These are phyloP conservation scores for Tephrocybe sp. DNA, from an alignment of 768 basidiomycete genomes.

Conservation along the genomic window DNA sequence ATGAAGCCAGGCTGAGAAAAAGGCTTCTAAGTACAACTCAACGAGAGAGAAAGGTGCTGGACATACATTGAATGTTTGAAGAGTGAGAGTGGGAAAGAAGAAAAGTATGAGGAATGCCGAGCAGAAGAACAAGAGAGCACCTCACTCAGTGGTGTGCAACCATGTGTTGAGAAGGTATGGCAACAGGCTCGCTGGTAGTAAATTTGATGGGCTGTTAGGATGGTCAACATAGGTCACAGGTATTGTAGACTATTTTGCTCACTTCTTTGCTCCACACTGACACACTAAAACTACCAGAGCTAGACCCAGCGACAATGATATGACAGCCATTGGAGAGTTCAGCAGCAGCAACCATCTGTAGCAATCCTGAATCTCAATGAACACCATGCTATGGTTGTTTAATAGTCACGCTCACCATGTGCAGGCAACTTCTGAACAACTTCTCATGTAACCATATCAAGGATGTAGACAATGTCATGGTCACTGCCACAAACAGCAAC, in stretches of 20 bases:
- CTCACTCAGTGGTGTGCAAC: too few relatives aligned
- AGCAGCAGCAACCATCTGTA: not conserved
- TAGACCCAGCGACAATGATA: not conserved
- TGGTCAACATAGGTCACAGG: not conserved
- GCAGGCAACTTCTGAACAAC: not conserved
- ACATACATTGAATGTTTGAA: too few relatives aligned
- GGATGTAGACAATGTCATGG: not conserved
- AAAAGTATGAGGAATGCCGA: too few relatives aligned
- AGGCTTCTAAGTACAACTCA: too few relatives aligned
- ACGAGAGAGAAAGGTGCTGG: too few relatives aligned
- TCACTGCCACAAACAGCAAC: slow-evolving; percentile 14
- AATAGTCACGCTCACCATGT: too few relatives aligned
- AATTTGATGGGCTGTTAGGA: not conserved
- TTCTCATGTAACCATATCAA: not conserved
- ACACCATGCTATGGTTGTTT: too few relatives aligned
- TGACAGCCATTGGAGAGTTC: not conserved
- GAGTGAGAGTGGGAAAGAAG: too few relatives aligned
- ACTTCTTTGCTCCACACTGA: not conserved
- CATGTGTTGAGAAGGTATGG: too few relatives aligned
- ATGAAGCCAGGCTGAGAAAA: too few relatives aligned
- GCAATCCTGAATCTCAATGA: not conserved
- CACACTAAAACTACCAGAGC: not conserved
- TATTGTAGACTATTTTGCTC: not conserved
- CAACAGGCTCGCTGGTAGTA: not conserved
- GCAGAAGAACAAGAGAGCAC: too few relatives aligned